These are phyloP conservation scores for Amaranthus cruentus DNA, from an alignment of 148 eudicot genomes.

Conservation along the genomic window DNA sequence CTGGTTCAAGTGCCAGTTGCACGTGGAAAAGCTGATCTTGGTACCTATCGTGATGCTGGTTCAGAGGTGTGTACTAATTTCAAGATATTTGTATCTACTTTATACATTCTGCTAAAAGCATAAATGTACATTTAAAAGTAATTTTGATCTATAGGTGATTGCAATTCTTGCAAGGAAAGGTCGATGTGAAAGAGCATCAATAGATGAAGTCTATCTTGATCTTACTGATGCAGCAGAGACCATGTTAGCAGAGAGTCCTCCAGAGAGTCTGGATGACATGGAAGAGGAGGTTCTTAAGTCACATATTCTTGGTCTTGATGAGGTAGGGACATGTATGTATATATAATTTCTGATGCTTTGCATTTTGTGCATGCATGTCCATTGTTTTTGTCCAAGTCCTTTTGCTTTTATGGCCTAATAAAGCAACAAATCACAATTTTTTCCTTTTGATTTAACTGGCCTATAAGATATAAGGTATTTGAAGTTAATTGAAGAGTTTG, in stretches of 20 bases:
- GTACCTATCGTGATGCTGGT: slow-evolving; percentile 80
- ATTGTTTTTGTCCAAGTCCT: neutral
- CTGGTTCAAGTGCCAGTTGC: slow-evolving; percentile 90
- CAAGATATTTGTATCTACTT: neutral
- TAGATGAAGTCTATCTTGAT: slow-evolving; percentile 97
- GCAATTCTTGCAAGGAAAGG: slow-evolving; percentile 80
- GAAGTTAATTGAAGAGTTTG: no score
- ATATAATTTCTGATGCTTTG: neutral
- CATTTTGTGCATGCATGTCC: neutral
- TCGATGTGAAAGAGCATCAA: slow-evolving; percentile 95
- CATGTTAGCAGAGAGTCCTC: slow-evolving; percentile 72
- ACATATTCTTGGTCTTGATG: slow-evolving; percentile 67
- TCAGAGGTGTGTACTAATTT: slow-evolving; percentile 61
- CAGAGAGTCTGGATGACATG: slow-evolving; percentile 48
- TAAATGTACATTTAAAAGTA: slow-evolving; percentile 2
- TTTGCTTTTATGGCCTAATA: neutral
- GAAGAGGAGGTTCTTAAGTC: slow-evolving; percentile 78
- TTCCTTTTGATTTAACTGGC: neutral
- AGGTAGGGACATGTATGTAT: slow-evolving; percentile 31
- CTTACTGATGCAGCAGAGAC: slow-evolving; percentile 79
- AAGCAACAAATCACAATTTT: neutral
- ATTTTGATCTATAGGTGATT: slow-evolving; percentile 58
- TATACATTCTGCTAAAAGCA: neutral
- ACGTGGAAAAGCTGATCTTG: slow-evolving; percentile 92
- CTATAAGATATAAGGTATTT: no score